A percentile compares a stretch with the other conserved stretches of the same genome.
Conservation (phyloP, 352 stramenopile genomes). For the Phytophthora agathidicida region DNA sequence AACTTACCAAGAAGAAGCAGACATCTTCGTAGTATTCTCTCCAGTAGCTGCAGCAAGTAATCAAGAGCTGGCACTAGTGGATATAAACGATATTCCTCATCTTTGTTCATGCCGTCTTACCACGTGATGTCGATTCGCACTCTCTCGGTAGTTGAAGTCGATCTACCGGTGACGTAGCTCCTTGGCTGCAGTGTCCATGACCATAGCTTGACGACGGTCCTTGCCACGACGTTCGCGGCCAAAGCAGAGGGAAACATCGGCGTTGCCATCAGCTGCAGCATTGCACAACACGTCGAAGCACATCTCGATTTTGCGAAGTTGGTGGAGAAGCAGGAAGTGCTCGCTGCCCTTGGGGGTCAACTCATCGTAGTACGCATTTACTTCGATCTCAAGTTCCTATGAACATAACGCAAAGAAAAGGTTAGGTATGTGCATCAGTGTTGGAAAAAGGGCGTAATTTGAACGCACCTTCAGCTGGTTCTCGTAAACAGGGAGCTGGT, state of each 20-base stretch:
- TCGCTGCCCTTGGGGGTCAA: conserved; percentile 48
- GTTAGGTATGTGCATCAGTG: background rate
- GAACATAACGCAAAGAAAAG: background rate
- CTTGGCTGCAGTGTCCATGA: conserved; percentile 67
- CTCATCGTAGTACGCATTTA: conserved; percentile 77
- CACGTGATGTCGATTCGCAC: background rate
- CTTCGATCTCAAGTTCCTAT: conserved; percentile 79
- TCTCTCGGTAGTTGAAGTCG: background rate
- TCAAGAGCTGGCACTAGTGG: conserved; percentile 1
- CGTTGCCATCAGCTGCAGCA: conserved; percentile 30
- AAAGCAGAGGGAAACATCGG: conserved; percentile 51
- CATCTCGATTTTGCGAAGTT: conserved; percentile 71
- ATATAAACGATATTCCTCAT: conserved; percentile 7
- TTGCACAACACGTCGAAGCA: conserved; percentile 68
- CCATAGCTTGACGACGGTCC: conserved; percentile 69
- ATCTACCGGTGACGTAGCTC: conserved; percentile 66
- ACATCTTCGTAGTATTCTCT: conserved; percentile 63
- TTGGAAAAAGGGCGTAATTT: background rate
- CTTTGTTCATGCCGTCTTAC: conserved; percentile 6
- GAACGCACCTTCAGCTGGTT: conserved; percentile 68
- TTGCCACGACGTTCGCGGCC: conserved; percentile 71
- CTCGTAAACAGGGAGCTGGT: conserved; percentile 43
- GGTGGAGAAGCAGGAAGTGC: conserved; percentile 68
- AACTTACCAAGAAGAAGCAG: conserved; percentile 96
- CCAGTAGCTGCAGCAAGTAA: background rate